Conservation (phyloP, 371 early-diverging fungal genomes). For the Funneliformis caledonium region DNA sequence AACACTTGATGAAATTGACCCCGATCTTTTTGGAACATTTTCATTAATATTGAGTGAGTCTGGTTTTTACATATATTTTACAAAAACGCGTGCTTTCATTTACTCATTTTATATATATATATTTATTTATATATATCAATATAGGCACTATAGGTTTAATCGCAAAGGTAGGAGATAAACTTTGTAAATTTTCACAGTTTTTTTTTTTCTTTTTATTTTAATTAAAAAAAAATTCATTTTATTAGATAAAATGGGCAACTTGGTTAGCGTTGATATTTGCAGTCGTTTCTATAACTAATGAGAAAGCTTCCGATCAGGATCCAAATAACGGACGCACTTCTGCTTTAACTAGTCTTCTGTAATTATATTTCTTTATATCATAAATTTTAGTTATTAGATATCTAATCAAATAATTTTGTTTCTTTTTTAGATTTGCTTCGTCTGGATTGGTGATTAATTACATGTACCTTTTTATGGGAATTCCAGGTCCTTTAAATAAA, state of each 20-base stretch:
- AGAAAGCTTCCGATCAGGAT: slow-evolving; percentile 16
- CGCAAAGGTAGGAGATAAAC: neutral
- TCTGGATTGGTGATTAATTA: slow-evolving; percentile 15
- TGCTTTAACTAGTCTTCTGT: slow-evolving; percentile 1
- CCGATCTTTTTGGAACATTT: slow-evolving; percentile 5
- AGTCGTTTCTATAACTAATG: slow-evolving; percentile 19
- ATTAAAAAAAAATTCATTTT: neutral
- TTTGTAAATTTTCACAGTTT: neutral
- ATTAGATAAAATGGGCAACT: slow-evolving; percentile 27
- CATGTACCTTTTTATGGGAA: slow-evolving; percentile 13
- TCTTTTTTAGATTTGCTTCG: slow-evolving; percentile 2
- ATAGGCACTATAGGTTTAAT: slow-evolving; percentile 6
- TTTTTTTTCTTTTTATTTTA: neutral
- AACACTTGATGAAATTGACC: slow-evolving; percentile 25
- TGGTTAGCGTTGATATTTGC: slow-evolving; percentile 13
- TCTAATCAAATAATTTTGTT: neutral
- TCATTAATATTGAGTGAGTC: slow-evolving; percentile 25
- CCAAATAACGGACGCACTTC: slow-evolving; percentile 13
- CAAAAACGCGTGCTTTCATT: neutral
- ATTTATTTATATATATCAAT: neutral
- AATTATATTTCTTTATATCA: neutral
- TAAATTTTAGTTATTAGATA: neutral
- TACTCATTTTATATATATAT: too few species aligned
- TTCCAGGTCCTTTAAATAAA: neutral
- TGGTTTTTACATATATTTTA: neutral